Base-by-base conservation (phyloP, 495 filamentous ascomycete species). In the Lepidopterella palustris region DNA sequence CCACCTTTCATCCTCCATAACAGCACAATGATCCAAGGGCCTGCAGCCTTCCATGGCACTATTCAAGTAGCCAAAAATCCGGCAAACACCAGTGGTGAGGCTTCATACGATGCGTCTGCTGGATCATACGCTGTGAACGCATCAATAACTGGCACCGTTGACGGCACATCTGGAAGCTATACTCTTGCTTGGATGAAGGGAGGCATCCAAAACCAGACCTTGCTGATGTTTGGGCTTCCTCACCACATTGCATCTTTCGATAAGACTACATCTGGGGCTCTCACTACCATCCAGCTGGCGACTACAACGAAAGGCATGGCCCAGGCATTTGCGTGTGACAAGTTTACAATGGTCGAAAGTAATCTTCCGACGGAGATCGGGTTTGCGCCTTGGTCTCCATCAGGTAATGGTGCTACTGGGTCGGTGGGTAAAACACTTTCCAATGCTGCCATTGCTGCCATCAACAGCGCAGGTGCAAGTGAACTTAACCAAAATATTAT, bases 291-390 rank as follows among this genome's bases (percentile, higher is more conserved):
- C 13, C 78, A 80, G 51, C 73, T 97, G 11, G 80, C 86, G 40
- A 95, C 89, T 5, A 90, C 90, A 0, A 96, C 90, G 3, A 98
- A 97, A 71, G 93, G 93, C 6, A 74, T 84, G 32, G 86, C 87
- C 21, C 83, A 78, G 8, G 87, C 86, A 1, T 83, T 97, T 1
- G 63, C 85, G 24, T 86, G 83, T 4, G 87, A 96, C 69, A 74
- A 65, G 3, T 96, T 92, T 88, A 89, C 84, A 0, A 82, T 97
- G 81, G 66, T 80, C 6, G 93, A 97, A 70, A 63, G 70, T 0
- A 66, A 81, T n/a, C 78, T 97, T 28, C 92, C 93, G 1, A 74
- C 79, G 0, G 76, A 78, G 32, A 88, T 97, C 70, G 84, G 80
- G 3, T 85, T 95, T 68, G 78, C 83, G 3, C 89, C 91, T 8